A percentile compares a stretch with the other conserved stretches of the same genome.
phyloP scores from a whole-genome alignment of 2,329 filamentous ascomycete species.

The Penicillium sp. region DNA sequence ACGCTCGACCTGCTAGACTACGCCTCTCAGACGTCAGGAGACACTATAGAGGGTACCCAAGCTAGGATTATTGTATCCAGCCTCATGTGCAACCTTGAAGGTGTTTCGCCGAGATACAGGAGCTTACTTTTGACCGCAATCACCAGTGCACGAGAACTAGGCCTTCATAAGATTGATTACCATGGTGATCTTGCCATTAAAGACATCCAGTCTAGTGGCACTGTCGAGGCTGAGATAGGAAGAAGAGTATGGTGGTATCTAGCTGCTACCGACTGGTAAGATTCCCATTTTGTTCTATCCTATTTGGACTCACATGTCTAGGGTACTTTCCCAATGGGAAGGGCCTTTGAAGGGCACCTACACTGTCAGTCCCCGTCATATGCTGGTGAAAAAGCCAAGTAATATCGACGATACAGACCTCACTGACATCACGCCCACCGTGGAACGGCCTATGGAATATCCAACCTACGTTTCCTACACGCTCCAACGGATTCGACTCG shows the following conservation, averaged over 20 bases:
- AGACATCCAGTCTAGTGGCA: conserved; percentile 26
- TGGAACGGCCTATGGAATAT: conserved; percentile 28
- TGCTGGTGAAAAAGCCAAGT: conserved; percentile 41
- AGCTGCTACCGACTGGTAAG: conserved; percentile 43
- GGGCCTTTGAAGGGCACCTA: conserved; percentile 38
- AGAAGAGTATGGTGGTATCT: conserved; percentile 50
- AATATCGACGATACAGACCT: conserved; percentile 45
- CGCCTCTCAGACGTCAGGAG: conserved; percentile 27
- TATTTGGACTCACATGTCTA: neutral
- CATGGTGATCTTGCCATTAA: conserved; percentile 16
- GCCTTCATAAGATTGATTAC: conserved; percentile 28
- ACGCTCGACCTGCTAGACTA: conserved; percentile 41
- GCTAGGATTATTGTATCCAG: conserved; percentile 42
- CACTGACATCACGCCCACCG: conserved; percentile 30
- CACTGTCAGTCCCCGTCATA: conserved; percentile 43
- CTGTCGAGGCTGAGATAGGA: conserved; percentile 40
- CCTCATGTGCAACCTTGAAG: conserved; percentile 40
- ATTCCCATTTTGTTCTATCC: neutral
- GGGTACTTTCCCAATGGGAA: conserved; percentile 39
- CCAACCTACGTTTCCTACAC: conserved; percentile 48
- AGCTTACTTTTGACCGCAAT: conserved; percentile 38
- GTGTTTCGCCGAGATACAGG: conserved; percentile 39
- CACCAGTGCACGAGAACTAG: conserved; percentile 28
- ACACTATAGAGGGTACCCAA: conserved; percentile 44
- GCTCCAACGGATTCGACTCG: conserved; percentile 40